Evolutionary conservation across 2,329 filamentous ascomycete genomes (phyloP).

Genomic region (Diaporthe destruens): DNA sequence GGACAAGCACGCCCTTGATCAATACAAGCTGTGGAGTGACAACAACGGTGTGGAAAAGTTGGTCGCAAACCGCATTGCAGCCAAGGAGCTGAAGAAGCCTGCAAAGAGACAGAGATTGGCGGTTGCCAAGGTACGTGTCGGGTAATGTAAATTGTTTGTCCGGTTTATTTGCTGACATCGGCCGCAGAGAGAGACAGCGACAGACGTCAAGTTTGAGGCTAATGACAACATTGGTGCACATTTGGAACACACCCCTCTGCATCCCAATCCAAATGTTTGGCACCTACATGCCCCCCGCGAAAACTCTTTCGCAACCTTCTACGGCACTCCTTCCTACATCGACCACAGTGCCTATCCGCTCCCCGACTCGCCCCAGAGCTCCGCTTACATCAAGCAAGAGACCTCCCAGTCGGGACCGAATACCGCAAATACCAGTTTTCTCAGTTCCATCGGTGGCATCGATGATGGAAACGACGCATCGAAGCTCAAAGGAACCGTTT

Average conservation of each 20-base stretch:
- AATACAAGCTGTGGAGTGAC: conserved; percentile 84
- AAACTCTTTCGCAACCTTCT: conserved; percentile 6
- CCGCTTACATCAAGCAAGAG: conserved; percentile 22
- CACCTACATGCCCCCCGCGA: conserved; percentile 24
- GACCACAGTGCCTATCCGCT: conserved; percentile 22
- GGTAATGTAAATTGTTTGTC: not conserved
- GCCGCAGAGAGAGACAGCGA: conserved; percentile 25
- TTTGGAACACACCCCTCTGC: not conserved
- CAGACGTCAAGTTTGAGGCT: conserved; percentile 29
- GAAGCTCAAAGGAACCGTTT: conserved; percentile 78
- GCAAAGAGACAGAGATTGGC: conserved; percentile 28
- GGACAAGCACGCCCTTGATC: conserved; percentile 68
- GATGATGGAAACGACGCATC: conserved; percentile 49
- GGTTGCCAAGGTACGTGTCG: conserved; percentile 10
- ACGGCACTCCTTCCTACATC: conserved; percentile 21
- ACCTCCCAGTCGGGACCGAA: conserved; percentile 47
- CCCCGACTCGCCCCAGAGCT: conserved; percentile 32
- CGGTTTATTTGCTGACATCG: not conserved
- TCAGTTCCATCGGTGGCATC: conserved; percentile 45
- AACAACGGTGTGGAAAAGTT: conserved; percentile 77
- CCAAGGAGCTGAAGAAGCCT: conserved; percentile 75
- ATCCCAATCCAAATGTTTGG: conserved; percentile 26
- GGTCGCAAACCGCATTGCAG: conserved; percentile 81
- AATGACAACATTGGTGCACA: not conserved
- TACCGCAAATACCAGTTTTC: conserved; percentile 6